Evolutionary conservation across 306 rosid genomes (phyloP), one percentile per base, ranked within the genome.

Genomic region (Glycine latifolia): DNA sequence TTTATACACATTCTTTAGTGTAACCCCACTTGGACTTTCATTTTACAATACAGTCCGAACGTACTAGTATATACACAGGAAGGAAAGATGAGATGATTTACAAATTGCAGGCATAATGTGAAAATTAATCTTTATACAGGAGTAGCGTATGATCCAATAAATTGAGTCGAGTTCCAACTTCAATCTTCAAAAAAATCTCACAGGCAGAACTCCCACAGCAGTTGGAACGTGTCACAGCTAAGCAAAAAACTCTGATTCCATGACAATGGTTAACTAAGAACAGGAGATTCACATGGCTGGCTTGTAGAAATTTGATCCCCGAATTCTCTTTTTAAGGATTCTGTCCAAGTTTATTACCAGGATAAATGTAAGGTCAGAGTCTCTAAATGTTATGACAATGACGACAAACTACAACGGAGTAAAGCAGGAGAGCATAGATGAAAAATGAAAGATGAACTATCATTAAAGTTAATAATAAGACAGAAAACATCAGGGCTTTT

Each of bases 241-340:
- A 44, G 81, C 17, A 13, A 66, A 78, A 48, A 76, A 35, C 76
- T 26, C 50, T 44, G 16, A 79, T 73, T 81, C 82, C 71, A 39
- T 10, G 50, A 54, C 37, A 66, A n/a, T 10, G 74, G 50, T 71
- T 76, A 82, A 20, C 75, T 55, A 53, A 76, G 86, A 55, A 33
- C 66, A 43, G 58, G 75, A 81, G 85, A 50, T 81, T 89, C 75
- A 2, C 67, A 49, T 17, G 49, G 82, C 79, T 61, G 78, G 55
- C 83, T 78, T 9, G 84, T 9, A 39, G 89, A 78, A 33, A 61
- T 77, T 77, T 79, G 88, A 81, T 87, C 77, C 75, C 63, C 77
- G 3, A 46, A 55, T 83, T 83, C 78, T 80, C 91, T 83, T 68
- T 53, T 91, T 81, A 92, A 85, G 69, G 88, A 88, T 68, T 84